Evolutionary conservation across 225 moss, liverwort and hornwort species (phyloP).

Genomic region (Asterella californica): DNA sequence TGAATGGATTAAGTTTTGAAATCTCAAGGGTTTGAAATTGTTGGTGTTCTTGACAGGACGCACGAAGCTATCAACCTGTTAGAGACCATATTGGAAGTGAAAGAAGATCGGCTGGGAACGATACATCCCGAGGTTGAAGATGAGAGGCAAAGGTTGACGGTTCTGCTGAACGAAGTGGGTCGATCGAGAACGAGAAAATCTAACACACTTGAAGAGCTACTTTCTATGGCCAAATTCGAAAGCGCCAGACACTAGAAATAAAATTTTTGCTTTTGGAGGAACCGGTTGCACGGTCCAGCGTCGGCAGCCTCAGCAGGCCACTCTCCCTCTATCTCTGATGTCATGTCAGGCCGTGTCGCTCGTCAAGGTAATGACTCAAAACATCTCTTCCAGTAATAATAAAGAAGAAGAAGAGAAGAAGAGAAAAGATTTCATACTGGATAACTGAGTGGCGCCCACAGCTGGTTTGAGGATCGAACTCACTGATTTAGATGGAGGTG

Average conservation of each 20-base stretch:
- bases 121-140: conserved; percentile 85
- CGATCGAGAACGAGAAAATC: conserved; percentile 69
- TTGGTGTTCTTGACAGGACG: conserved; percentile 51
- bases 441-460: background rate
- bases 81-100: conserved; percentile 68
- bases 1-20: background rate
- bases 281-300: background rate
- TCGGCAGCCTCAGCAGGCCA: background rate
- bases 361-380: background rate
- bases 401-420: background rate
- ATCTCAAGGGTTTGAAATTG: background rate
- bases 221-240: conserved; percentile 49
- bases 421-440: background rate
- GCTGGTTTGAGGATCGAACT: background rate
- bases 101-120: conserved; percentile 80
- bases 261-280: background rate
- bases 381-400: background rate
- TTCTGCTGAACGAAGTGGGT: conserved; percentile 81
- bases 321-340: background rate
- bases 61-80: conserved; percentile 74
- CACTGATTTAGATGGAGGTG: background rate
- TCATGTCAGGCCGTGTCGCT: background rate
- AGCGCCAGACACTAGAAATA: conserved; percentile 28
- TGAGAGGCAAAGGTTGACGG: conserved; percentile 66
- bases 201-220: conserved; percentile 79